Percentiles rank a stretch among this genome's conserved stretches.
Conservation (phyloP, 2,329 filamentous ascomycete genomes). For the Hypoxylon sp. region DNA sequence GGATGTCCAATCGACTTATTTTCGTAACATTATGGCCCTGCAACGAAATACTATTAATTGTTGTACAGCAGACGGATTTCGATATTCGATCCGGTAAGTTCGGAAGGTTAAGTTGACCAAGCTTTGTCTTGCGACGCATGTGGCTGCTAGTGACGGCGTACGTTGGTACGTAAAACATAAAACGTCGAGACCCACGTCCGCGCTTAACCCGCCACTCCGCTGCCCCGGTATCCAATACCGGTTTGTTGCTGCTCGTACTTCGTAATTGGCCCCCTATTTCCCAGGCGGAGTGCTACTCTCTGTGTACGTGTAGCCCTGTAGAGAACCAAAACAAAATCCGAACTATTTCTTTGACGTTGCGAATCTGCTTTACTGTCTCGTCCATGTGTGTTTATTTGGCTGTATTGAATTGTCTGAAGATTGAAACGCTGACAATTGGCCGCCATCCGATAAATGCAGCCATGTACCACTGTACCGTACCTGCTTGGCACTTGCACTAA, state of each 20-base stretch:
- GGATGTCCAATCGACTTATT: conserved; percentile 10
- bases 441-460: not conserved
- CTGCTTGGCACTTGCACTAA: conserved; percentile 14
- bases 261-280: not conserved
- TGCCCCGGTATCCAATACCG: not conserved
- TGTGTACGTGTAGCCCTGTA: not conserved
- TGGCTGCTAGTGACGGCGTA: conserved; percentile 19
- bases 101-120: conserved; percentile 26
- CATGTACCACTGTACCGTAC: not conserved
- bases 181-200: conserved; percentile 9
- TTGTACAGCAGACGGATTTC: conserved; percentile 5
- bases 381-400: not conserved
- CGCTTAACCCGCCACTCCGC: conserved; percentile 20
- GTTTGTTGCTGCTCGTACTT: not conserved
- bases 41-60: conserved; percentile 2
- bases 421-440: not conserved
- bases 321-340: not conserved
- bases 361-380: not conserved
- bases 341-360: not conserved
- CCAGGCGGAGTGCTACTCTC: not conserved
- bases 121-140: conserved; percentile 24
- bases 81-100: conserved; percentile 28
- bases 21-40: conserved; percentile 3
- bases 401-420: not conserved
- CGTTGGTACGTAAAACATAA: no score